A percentile compares a stretch with the other conserved stretches of the same genome.
Evolutionary conservation across 1,284 basidiomycete genomes (phyloP).

Genomic region (Cryptococcus sp.): DNA sequence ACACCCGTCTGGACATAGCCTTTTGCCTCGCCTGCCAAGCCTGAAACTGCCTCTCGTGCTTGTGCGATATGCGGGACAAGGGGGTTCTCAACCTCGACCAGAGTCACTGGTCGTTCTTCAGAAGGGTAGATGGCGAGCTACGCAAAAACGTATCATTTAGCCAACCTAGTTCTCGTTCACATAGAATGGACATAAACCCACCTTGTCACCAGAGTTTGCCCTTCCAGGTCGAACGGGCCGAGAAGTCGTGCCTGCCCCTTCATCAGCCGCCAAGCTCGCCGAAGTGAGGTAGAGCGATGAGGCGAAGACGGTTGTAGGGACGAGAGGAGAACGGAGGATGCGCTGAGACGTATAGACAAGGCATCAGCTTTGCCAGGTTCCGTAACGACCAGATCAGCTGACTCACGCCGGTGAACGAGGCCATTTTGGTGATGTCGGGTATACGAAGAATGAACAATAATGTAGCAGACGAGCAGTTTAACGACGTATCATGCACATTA

Average conservation of each 20-base stretch:
- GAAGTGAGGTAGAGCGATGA: constrained; percentile 14
- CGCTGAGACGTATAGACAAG: constrained; percentile 15
- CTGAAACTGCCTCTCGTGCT: constrained; percentile 62
- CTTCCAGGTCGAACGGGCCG: constrained; percentile 32
- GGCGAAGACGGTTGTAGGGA: constrained; percentile 18
- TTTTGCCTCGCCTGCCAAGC: constrained; percentile 61
- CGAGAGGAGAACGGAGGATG: constrained; percentile 20
- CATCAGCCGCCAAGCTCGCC: constrained; percentile 22
- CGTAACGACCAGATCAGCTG: not conserved
- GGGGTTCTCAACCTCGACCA: constrained; percentile 69
- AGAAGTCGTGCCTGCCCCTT: constrained; percentile 6
- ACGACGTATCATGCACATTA: no score
- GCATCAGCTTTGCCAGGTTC: not conserved
- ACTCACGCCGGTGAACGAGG: constrained; percentile 13
- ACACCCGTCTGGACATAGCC: constrained; percentile 69
- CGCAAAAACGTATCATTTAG: not conserved
- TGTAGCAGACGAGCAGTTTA: no score
- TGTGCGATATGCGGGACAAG: constrained; percentile 71
- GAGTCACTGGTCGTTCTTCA: constrained; percentile 59
- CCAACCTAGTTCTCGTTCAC: no score
- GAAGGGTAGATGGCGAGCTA: constrained; percentile 78
- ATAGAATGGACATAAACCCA: constrained; percentile 9
- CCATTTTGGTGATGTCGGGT: constrained; percentile 6
- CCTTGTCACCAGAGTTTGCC: constrained; percentile 38
- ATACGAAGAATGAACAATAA: not conserved